A percentile compares a stretch with the other conserved stretches of the same genome.
Conservation (phyloP, 176 grass and related monocot species). For the Aegilops tauschii region DNA sequence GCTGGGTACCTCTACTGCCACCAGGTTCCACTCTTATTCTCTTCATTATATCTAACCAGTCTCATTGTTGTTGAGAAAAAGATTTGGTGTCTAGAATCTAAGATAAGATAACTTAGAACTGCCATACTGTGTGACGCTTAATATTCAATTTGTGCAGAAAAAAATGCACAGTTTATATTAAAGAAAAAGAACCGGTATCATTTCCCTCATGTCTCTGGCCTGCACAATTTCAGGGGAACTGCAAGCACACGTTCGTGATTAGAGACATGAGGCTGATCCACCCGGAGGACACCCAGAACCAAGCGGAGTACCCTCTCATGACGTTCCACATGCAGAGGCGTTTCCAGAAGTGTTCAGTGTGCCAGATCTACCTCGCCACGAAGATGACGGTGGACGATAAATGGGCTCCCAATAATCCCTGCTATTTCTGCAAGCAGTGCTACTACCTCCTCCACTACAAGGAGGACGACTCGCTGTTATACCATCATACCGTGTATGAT, state of each 20-base stretch:
- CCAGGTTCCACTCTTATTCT: slow-evolving; percentile 57
- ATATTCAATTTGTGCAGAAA: background rate
- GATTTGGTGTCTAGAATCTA: background rate
- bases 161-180: background rate
- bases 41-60: background rate
- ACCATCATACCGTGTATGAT: slow-evolving; percentile 71
- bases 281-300: slow-evolving; percentile 68
- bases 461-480: slow-evolving; percentile 72
- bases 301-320: slow-evolving; percentile 68
- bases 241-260: slow-evolving; percentile 79
- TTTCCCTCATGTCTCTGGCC: background rate
- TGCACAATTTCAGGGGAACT: slow-evolving; percentile 66
- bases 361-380: slow-evolving; percentile 67
- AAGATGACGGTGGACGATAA: slow-evolving; percentile 93
- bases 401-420: slow-evolving; percentile 81
- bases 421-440: slow-evolving; percentile 93
- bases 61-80: background rate
- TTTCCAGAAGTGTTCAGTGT: slow-evolving; percentile 78
- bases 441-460: slow-evolving; percentile 97
- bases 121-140: background rate
- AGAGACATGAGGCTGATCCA: slow-evolving; percentile 89
- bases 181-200: background rate
- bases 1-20: slow-evolving; percentile 87
- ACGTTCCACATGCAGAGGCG: slow-evolving; percentile 69
- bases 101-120: background rate